These are phyloP conservation scores for Saccharomyces pastorianus DNA, from an alignment of 1,139 yeast genomes.

Conservation along the genomic window DNA sequence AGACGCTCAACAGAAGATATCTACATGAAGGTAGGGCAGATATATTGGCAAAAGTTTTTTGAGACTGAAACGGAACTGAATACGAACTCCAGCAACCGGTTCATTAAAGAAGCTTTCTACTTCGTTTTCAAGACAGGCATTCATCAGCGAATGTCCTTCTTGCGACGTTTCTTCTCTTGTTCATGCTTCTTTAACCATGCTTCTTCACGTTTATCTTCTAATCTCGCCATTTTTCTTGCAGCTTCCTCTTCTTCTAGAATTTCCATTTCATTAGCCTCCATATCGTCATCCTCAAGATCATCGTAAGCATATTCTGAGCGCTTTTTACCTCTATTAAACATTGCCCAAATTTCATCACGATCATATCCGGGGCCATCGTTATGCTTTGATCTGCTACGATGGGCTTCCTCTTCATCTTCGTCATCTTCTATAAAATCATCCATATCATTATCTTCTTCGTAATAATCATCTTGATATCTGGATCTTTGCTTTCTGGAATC, in stretches of 20 bases:
- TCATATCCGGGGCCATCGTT: constrained; percentile 44
- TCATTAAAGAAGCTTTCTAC: neutral
- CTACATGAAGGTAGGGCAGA: neutral
- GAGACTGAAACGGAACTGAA: neutral
- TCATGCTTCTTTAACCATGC: constrained; percentile 47
- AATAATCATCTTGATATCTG: constrained; percentile 10
- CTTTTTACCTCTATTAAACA: constrained; percentile 61
- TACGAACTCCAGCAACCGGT: neutral
- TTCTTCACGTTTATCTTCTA: constrained; percentile 30
- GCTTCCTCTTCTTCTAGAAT: constrained; percentile 70
- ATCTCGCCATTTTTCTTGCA: constrained; percentile 47
- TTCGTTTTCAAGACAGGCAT: neutral
- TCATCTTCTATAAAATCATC: constrained; percentile 52
- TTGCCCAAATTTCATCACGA: constrained; percentile 81
- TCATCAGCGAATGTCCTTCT: constrained; percentile 2
- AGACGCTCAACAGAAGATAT: neutral
- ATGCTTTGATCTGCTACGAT: constrained; percentile 20
- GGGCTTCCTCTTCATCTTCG: constrained; percentile 39
- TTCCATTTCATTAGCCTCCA: constrained; percentile 93
- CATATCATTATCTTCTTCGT: constrained; percentile 28
- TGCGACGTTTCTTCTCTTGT: constrained; percentile 34
- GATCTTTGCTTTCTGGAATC: constrained; percentile 7
- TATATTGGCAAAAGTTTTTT: neutral
- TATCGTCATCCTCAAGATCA: constrained; percentile 57
- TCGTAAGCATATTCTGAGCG: constrained; percentile 39